Percentiles rank a stretch among this genome's conserved stretches.
phyloP scores from a whole-genome alignment of 148 eudicot genomes.

The Dysphania ambrosioides region DNA sequence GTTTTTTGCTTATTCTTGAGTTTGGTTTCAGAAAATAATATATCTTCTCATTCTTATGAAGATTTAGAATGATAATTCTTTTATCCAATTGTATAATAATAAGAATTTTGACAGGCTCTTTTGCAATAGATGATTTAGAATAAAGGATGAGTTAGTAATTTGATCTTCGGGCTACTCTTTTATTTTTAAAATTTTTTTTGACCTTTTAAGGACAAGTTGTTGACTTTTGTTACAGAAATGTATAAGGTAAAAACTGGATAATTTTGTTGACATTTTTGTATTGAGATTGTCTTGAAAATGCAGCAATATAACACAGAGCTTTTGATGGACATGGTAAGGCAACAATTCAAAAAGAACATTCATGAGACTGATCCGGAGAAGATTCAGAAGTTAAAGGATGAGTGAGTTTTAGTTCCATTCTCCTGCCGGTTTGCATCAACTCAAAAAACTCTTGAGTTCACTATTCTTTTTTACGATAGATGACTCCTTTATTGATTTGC shows the following conservation, averaged over 20 bases:
- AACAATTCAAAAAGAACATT: slow-evolving; percentile 62
- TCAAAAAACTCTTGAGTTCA: background rate
- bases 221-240: too few relatives aligned
- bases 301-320: slow-evolving; percentile 76
- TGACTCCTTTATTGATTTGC: background rate
- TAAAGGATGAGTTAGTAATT: too few relatives aligned
- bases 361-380: slow-evolving; percentile 75
- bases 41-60: background rate
- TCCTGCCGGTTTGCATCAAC: background rate
- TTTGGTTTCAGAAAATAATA: background rate
- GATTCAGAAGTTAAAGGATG: slow-evolving; percentile 71
- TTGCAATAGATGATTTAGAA: background rate
- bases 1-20: background rate
- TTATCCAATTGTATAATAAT: too few relatives aligned
- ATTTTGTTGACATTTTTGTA: background rate
- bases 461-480: background rate
- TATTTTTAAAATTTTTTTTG: too few relatives aligned
- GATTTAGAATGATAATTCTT: background rate
- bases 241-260: too few relatives aligned
- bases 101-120: background rate
- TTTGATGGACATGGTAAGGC: slow-evolving; percentile 62
- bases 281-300: slow-evolving; percentile 7
- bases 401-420: slow-evolving; percentile 44
- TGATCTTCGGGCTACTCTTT: too few relatives aligned
- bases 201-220: too few relatives aligned